Percentiles rank a stretch among this genome's conserved stretches.
These are phyloP conservation scores for Globisporangium camurandrum DNA, from an alignment of 352 stramenopile genomes.

Conservation along the genomic window DNA sequence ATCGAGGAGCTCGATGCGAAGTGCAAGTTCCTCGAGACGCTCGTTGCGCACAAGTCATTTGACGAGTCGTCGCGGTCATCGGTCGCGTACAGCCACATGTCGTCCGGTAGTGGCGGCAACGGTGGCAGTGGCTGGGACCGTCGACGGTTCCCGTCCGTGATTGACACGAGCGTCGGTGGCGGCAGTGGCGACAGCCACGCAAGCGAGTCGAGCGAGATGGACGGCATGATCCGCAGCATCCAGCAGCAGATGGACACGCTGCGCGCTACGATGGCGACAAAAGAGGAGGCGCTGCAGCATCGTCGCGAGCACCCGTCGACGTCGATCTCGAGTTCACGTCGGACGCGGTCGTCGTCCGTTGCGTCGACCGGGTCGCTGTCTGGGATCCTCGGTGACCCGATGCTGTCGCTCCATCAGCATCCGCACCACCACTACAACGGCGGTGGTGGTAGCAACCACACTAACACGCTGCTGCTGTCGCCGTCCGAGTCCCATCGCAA, in stretches of 20 bases:
- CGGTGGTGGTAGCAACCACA: slow-evolving; percentile 6
- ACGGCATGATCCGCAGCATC: slow-evolving; percentile 73
- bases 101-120: slow-evolving; percentile 6
- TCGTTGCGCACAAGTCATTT: slow-evolving; percentile 49
- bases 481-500: slow-evolving; percentile 34
- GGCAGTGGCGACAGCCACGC: slow-evolving; percentile 4
- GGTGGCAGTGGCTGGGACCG: slow-evolving; percentile 6
- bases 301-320: slow-evolving; percentile 46
- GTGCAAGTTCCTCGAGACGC: slow-evolving; percentile 70
- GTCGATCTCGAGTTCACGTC: slow-evolving; percentile 57
- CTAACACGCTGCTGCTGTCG: slow-evolving; percentile 15
- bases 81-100: slow-evolving; percentile 5
- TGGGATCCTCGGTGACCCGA: slow-evolving; percentile 18
- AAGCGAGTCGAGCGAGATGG: slow-evolving; percentile 30
- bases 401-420: slow-evolving; percentile 1
- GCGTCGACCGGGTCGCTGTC: slow-evolving; percentile 51
- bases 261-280: slow-evolving; percentile 56
- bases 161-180: slow-evolving; percentile 4
- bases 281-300: slow-evolving; percentile 42
- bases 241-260: slow-evolving; percentile 81
- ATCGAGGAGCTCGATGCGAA: slow-evolving; percentile 79
- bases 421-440: slow-evolving; percentile 12
- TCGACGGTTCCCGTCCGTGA: slow-evolving; percentile 11
- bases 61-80: slow-evolving; percentile 21
- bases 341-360: slow-evolving; percentile 56